Percentiles rank a stretch among this genome's conserved stretches.
phyloP scores from a whole-genome alignment of 345 rosid genomes.

The Brassica incana region DNA sequence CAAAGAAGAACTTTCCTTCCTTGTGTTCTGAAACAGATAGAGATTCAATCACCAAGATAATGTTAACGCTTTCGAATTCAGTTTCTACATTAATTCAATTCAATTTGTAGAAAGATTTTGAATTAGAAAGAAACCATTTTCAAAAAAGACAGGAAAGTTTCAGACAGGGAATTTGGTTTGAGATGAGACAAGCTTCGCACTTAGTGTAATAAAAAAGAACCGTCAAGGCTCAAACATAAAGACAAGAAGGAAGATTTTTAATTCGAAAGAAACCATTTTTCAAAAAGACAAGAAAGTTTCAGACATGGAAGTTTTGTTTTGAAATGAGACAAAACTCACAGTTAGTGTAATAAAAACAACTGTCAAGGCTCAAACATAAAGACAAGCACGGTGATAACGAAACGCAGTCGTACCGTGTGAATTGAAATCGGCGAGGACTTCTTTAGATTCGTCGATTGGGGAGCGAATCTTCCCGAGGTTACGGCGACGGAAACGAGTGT shows the following conservation, averaged over 20 bases:
- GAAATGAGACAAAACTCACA: background rate
- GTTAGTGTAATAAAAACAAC: background rate
- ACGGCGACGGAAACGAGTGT: conserved; percentile 63
- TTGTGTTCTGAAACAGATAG: conserved; percentile 32
- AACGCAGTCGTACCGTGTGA: conserved; percentile 25
- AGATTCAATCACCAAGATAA: background rate
- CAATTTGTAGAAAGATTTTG: background rate
- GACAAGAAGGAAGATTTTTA: background rate
- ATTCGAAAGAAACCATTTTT: background rate
- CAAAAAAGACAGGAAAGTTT: background rate
- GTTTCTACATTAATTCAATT: background rate
- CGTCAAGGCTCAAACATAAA: too few relatives aligned
- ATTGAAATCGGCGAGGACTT: conserved; percentile 69
- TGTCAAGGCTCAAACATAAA: background rate
- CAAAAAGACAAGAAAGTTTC: background rate
- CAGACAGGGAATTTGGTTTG: background rate
- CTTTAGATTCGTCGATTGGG: conserved; percentile 76
- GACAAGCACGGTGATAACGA: conserved; percentile 1
- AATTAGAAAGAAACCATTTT: background rate
- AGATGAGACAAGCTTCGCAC: background rate
- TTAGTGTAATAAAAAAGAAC: background rate
- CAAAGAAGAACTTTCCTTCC: conserved; percentile 73
- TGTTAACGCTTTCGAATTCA: background rate
- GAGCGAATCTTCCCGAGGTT: conserved; percentile 54
- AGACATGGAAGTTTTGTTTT: background rate